Percentiles rank a stretch among this genome's conserved stretches.
Conservation (phyloP, 345 rosid species). For the Conringia planisiliqua region DNA sequence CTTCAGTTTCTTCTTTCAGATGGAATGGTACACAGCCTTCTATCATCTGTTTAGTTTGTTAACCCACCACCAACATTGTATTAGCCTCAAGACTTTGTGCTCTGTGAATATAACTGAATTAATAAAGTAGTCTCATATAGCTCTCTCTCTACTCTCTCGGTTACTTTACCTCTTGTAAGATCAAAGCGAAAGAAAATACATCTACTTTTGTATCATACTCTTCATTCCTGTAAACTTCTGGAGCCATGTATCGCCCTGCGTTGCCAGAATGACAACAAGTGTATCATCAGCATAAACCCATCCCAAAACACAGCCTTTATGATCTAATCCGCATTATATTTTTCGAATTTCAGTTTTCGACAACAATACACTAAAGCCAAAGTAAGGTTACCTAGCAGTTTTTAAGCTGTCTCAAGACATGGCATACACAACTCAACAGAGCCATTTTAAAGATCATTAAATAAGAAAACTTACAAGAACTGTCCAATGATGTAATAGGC, state of each 20-base stretch:
- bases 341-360: not conserved
- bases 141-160: not conserved
- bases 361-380: not conserved
- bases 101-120: not conserved
- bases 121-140: not conserved
- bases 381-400: not conserved
- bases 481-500: slow-evolving; percentile 47
- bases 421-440: not conserved
- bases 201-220: slow-evolving; percentile 81
- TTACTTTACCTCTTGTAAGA: slow-evolving; percentile 69
- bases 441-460: not conserved
- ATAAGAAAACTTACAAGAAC: slow-evolving; percentile 54
- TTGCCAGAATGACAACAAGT: not conserved
- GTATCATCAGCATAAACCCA: slow-evolving; percentile 7
- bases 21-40: slow-evolving; percentile 76
- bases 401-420: not conserved
- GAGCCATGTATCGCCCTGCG: slow-evolving; percentile 79
- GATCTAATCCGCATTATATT: not conserved
- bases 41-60: slow-evolving; percentile 56
- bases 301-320: not conserved
- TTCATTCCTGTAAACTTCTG: slow-evolving; percentile 74
- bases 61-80: not conserved
- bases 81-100: not conserved
- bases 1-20: slow-evolving; percentile 56
- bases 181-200: slow-evolving; percentile 77